Evolutionary conservation across 148 eudicot species (phyloP), one percentile per base, ranked within the genome.

Genomic region (Fagopyrum esculentum): DNA sequence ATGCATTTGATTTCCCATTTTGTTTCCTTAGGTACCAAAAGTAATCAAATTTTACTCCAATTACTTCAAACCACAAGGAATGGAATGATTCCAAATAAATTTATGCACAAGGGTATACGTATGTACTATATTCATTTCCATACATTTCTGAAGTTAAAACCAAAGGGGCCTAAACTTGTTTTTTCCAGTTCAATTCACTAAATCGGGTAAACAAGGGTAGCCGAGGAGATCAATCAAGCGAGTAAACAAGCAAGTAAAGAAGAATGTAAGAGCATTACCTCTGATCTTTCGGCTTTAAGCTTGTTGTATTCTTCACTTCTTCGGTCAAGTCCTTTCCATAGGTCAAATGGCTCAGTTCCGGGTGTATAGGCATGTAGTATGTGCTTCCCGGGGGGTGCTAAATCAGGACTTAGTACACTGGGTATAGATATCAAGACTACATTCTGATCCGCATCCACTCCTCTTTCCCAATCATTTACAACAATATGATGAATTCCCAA

Each of bases 361-460:
- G 98, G 97, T 15, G 89, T 86, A 50, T 94, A 94, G 49, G 98
- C 98, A 82, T 94, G 98, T 44, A 94, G 76, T 12, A 94, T 83
- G 80, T 92, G 98, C 80, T 92, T 94, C 77, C 97, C 97, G 70
- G 90, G 96, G 35, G 97, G 97, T 17, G 96, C 97, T 47, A 94
- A 88, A 81, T 91, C 87, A 17, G 92, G 87, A 73, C 93, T 90
- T 5, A 94, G 84, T 26, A 86, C 96, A 82, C 93, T 94, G 5
- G 98, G 96, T 60, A 94, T 85, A 19, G 98, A 94, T 83, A 94
- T 87, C 84, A 94, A 81, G 72, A 92, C 97, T 44, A 94, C 98
- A 80, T 94, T 94, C 79, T 94, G 98, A 80, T 94, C 98, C 45
- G 98, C 96, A 80, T 94, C 97, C 63, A 92, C 96, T 76, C 98